Base-by-base conservation (phyloP, 306 rosid genomes). In the Medicago ruthenica region DNA sequence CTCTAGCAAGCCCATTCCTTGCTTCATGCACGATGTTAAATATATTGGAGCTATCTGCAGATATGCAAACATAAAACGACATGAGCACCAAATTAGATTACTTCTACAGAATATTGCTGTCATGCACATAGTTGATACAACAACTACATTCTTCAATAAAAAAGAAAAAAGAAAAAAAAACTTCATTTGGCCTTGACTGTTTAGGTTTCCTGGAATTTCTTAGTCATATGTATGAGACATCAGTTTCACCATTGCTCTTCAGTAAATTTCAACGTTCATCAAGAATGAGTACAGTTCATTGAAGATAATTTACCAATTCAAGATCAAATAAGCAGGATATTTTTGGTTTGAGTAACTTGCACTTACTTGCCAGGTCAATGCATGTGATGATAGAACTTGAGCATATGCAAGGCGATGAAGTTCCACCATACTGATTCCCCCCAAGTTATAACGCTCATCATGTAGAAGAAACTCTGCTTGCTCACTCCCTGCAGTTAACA, bases 301-400 rank as follows among this genome's bases (percentile, higher is more conserved):
- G 48, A 76, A 77, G 57, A 70, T 27, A 17, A 61, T 68, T 59
- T 36, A 71, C 17, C 67, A 70, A 51, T 53, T 70, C 13, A 73
- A 74, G 73, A 79, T 76, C 53, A 20, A 31, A 79, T 54, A 31
- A 74, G 62, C 61, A 70, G 50, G 27, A 65, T 6, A 72, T 45
- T 82, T 63, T 44, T 21, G 20, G 42, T 41, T 59, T 6, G 75
- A 65, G 57, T 79, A 45, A 74, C 20, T 59, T 31, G 64, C 78
- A 91, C 95, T 89, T 82, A 94, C 98, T 88, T 94, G 96, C 97
- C 97, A 92, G 70, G 97, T 94, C 88, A 94, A 83, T 71, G 87
- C 83, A 80, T 94, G 91, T 14, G 97, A 90, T 44, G 94, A 92
- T 45, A 94, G 82, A 81, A 94, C 93, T 90, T 94, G 98, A 47